Evolutionary conservation across 2,329 filamentous ascomycete species (phyloP), one percentile per base, ranked within the genome.

Genomic region (Fusarium cyanostomum): DNA sequence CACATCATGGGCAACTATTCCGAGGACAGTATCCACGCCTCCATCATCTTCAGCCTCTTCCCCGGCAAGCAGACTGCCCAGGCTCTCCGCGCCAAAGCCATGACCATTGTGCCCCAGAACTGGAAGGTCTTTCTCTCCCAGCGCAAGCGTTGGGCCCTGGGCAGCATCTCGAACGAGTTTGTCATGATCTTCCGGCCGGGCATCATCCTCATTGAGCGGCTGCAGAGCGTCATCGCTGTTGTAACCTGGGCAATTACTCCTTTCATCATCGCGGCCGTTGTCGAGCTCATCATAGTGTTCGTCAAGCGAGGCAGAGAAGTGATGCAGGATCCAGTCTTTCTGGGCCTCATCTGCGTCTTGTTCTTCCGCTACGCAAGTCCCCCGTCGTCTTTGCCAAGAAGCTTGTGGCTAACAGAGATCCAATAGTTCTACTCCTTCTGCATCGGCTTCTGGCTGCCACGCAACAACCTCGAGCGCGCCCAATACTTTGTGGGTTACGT

Each of bases 1-100:
- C 80, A 81, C 46, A 81, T 83, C 60, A 80, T 81, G 68, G 80
- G 79, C 11, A 80, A 78, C 15, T 80, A 81, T 34, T 82, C 79
- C 4, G 81, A 83, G 56, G 81, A 83, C 48, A 78, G 79, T 41
- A 82, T 82, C 59, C 81, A 83, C 51, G 80, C 80, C 2, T 80
- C 77, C 58, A 77, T 81, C 60, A 80, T 83, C 63, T 79, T 82
- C 50, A 80, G 79, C 55, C 72, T 78, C 10, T 80, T 77, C 57
- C 80, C 81, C 0, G 66, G 77, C 18, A 78, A 77, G 27, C 75
- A 77, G 43, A 83, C 80, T 0, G 76, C 79, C 0, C 81, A 83
- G 66, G 80, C 81, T 0, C 73, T 83, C 2, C 74, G 74, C 0
- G 80, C 81, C 27, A 78, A 79, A 49, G 80, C 81, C 10, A 82